Percentiles rank a stretch among this genome's conserved stretches.
Evolutionary conservation across 257 asterid species (phyloP).

Genomic region (Ajuga chamaepitys): DNA sequence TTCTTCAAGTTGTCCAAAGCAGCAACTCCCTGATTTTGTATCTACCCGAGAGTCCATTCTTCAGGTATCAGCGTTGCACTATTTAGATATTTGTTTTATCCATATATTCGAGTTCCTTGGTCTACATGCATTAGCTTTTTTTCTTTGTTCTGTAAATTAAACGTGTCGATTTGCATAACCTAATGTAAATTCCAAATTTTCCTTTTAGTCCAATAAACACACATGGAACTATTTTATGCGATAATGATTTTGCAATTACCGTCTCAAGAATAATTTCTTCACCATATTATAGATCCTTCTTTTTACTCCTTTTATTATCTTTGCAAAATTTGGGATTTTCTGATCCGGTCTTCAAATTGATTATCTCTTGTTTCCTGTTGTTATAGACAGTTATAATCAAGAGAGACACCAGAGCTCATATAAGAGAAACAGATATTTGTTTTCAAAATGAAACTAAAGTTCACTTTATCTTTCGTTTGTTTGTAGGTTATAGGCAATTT

Average conservation of each 20-base stretch:
- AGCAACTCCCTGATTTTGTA: slow-evolving; percentile 51
- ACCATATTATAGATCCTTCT: neutral
- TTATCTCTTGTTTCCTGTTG: neutral
- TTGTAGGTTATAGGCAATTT: slow-evolving; percentile 54
- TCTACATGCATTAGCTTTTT: neutral
- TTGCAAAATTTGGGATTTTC: neutral
- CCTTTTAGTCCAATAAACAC: neutral
- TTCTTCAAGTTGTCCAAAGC: slow-evolving; percentile 49
- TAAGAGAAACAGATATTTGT: neutral
- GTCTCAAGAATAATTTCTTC: neutral
- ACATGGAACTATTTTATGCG: neutral
- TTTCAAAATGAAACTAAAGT: neutral
- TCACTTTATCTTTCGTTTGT: slow-evolving; percentile 8
- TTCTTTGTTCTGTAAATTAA: neutral
- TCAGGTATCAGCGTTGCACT: slow-evolving; percentile 40
- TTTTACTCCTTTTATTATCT: neutral
- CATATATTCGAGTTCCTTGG: neutral
- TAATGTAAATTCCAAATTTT: neutral
- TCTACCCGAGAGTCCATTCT: slow-evolving; percentile 76
- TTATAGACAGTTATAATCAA: neutral
- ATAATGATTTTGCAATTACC: neutral
- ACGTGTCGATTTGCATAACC: neutral
- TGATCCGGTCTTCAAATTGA: neutral
- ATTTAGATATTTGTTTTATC: neutral
- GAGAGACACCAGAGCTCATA: neutral